Evolutionary conservation across 2,329 filamentous ascomycete species (phyloP).

Genomic region (Stagonosporopsis chrysanthemi): DNA sequence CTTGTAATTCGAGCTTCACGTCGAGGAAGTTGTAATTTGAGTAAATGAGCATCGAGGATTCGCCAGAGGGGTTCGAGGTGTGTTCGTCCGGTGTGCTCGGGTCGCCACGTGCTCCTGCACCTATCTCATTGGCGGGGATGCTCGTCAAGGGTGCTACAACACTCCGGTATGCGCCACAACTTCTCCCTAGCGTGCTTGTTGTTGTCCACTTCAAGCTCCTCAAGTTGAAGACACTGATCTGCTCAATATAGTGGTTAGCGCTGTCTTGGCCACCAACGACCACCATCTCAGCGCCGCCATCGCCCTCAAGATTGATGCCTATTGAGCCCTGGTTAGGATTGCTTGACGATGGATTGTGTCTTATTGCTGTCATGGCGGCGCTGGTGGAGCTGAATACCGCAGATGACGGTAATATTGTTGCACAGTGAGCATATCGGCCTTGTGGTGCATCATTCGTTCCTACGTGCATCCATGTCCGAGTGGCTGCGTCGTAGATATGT

Average conservation of each 20-base stretch:
- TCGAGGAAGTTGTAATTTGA: slow-evolving; percentile 99
- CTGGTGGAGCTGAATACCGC: slow-evolving; percentile 85
- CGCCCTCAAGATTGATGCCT: slow-evolving; percentile 87
- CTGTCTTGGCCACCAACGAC: slow-evolving; percentile 96
- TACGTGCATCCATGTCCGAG: slow-evolving; percentile 84
- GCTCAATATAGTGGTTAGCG: slow-evolving; percentile 98
- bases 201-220: slow-evolving; percentile 95
- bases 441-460: slow-evolving; percentile 83
- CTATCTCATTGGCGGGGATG: slow-evolving; percentile 70
- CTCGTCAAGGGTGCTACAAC: slow-evolving; percentile 85
- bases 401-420: slow-evolving; percentile 87
- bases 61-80: slow-evolving; percentile 46
- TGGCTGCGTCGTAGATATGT: slow-evolving; percentile 88
- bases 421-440: slow-evolving; percentile 95
- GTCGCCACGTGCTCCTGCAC: slow-evolving; percentile 62
- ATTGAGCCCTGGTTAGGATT: slow-evolving; percentile 88
- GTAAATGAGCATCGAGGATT: slow-evolving; percentile 87
- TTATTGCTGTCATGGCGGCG: slow-evolving; percentile 84
- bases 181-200: slow-evolving; percentile 84
- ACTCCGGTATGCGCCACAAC: slow-evolving; percentile 94
- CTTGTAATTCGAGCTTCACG: slow-evolving; percentile 92
- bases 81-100: slow-evolving; percentile 44
- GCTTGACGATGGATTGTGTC: slow-evolving; percentile 84
- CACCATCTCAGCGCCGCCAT: slow-evolving; percentile 94
- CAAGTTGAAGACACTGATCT: slow-evolving; percentile 97